Evolutionary conservation across 2,329 filamentous ascomycete species (phyloP).

Genomic region (Arthrobotrys musiformis): DNA sequence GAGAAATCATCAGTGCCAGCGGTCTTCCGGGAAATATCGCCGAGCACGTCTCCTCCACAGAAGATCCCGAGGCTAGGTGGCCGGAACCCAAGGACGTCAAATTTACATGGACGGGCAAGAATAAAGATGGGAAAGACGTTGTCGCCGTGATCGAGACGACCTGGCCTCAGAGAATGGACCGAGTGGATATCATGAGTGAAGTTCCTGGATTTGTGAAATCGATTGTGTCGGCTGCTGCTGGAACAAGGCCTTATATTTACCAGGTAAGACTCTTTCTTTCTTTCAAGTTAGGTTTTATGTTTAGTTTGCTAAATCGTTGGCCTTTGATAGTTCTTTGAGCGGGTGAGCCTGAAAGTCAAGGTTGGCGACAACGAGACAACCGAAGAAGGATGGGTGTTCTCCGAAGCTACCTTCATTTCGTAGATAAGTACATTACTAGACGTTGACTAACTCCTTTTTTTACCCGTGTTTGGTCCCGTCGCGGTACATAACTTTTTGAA

Average conservation of each 20-base stretch:
- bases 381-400: conserved; percentile 80
- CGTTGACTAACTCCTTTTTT: not conserved
- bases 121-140: conserved; percentile 79
- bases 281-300: too few relatives aligned
- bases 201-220: conserved; percentile 95
- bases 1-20: conserved; percentile 73
- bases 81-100: conserved; percentile 81
- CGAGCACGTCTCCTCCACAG: conserved; percentile 75
- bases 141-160: conserved; percentile 75
- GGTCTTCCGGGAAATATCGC: conserved; percentile 72
- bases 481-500: not conserved
- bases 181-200: conserved; percentile 95
- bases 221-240: conserved; percentile 86
- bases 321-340: conserved; percentile 74
- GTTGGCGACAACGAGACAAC: conserved; percentile 80
- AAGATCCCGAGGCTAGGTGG: conserved; percentile 85
- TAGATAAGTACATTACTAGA: conserved; percentile 62
- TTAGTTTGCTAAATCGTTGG: too few relatives aligned
- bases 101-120: conserved; percentile 75
- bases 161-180: conserved; percentile 77
- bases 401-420: conserved; percentile 96
- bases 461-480: too few relatives aligned
- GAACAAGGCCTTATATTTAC: conserved; percentile 97
- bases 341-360: conserved; percentile 81
- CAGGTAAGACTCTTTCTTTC: too few relatives aligned